These are phyloP conservation scores for Peribolospora kevripleyi DNA, from an alignment of 768 basidiomycete species.

Conservation along the genomic window DNA sequence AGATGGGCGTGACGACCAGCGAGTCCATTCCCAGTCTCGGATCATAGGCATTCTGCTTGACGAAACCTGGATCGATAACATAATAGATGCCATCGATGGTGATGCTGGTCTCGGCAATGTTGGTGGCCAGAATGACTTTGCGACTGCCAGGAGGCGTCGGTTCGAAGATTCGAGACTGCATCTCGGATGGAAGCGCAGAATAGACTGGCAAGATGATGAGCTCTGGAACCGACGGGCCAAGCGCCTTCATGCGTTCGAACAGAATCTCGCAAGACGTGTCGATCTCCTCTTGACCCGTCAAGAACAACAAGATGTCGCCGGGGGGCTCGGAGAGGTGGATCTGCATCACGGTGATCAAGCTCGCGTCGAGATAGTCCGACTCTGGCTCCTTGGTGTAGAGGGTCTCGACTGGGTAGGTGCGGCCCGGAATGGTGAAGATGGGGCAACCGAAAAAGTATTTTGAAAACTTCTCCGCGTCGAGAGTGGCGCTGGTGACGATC, in stretches of 20 bases:
- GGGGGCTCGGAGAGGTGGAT: slow-evolving; percentile 96
- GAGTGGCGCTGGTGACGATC: slow-evolving; percentile 91
- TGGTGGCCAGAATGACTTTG: slow-evolving; percentile 98
- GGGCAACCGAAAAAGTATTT: slow-evolving; percentile 98
- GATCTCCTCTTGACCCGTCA: slow-evolving; percentile 97
- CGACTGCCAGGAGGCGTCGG: slow-evolving; percentile 94
- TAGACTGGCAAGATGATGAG: slow-evolving; percentile 93
- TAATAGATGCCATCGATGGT: slow-evolving; percentile 99
- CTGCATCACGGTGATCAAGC: slow-evolving; percentile 96
- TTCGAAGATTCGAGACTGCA: slow-evolving; percentile 93
- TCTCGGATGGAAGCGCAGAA: slow-evolving; percentile 89
- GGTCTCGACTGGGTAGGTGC: slow-evolving; percentile 92
- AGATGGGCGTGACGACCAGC: slow-evolving; percentile 92
- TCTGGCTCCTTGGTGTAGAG: slow-evolving; percentile 99
- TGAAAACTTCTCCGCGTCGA: slow-evolving; percentile 99
- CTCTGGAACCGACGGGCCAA: slow-evolving; percentile 95
- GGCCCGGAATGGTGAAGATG: slow-evolving; percentile 98
- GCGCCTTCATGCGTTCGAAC: slow-evolving; percentile 93
- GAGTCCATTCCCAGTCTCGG: slow-evolving; percentile 96
- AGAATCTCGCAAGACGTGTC: slow-evolving; percentile 93
- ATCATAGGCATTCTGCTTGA: slow-evolving; percentile 97
- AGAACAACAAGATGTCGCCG: slow-evolving; percentile 84
- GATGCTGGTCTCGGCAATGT: slow-evolving; percentile 92
- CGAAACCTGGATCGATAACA: slow-evolving; percentile 93
- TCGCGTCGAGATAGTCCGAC: slow-evolving; percentile 86